phyloP scores from a whole-genome alignment of 176 grass and related monocot species.

The Cenchrus fungigraminus region DNA sequence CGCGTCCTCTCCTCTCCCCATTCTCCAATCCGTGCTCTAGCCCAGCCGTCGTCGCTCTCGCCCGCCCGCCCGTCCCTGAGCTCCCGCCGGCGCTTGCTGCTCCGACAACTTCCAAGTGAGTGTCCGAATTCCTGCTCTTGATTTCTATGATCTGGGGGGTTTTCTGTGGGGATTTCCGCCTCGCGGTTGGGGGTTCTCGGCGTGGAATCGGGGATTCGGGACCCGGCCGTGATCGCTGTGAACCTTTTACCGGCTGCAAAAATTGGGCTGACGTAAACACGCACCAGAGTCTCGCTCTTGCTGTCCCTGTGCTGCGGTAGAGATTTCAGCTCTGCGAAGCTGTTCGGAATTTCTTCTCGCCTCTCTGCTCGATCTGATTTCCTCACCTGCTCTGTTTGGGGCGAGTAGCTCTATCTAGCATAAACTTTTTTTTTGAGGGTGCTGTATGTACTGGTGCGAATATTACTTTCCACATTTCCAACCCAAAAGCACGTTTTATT shows the following conservation, averaged over 20 bases:
- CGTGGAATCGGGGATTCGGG: not conserved
- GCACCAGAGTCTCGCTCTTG: not conserved
- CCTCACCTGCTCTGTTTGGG: not conserved
- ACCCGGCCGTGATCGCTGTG: not conserved
- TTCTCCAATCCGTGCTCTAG: constrained; percentile 32
- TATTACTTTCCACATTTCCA: constrained; percentile 35
- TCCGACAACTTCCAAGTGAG: constrained; percentile 44
- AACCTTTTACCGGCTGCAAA: not conserved
- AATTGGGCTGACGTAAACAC: not conserved
- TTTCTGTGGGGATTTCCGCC: not conserved
- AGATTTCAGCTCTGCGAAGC: not conserved
- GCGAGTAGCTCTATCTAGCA: not conserved
- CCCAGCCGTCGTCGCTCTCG: not conserved
- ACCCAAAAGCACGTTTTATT: constrained; percentile 15
- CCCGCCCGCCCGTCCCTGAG: not conserved
- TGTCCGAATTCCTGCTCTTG: not conserved
- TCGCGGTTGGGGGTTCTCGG: not conserved
- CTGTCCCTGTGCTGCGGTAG: not conserved
- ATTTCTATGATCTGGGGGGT: constrained; percentile 5
- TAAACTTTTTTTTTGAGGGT: not conserved
- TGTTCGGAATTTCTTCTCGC: not conserved
- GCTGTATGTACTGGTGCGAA: not conserved
- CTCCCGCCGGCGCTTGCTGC: not conserved
- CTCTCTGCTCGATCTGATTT: not conserved
- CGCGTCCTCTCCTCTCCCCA: not conserved